These are phyloP conservation scores for Cucumis cinereus DNA, from an alignment of 306 rosid genomes.

Conservation along the genomic window DNA sequence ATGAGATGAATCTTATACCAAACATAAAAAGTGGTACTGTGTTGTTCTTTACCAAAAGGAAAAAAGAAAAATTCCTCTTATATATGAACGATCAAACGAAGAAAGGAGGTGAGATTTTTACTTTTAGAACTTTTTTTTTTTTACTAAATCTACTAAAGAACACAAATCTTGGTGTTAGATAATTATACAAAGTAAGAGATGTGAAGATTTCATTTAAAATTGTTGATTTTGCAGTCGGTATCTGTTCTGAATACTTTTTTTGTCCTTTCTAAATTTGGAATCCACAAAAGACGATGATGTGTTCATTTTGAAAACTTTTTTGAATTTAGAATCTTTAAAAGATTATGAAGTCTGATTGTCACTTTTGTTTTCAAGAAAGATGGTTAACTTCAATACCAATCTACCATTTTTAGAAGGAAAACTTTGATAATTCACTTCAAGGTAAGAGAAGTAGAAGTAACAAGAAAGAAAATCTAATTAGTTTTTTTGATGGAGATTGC, in stretches of 20 bases:
- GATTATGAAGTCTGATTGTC: neutral
- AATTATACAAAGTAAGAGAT: neutral
- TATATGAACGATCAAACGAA: neutral
- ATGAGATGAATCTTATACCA: neutral
- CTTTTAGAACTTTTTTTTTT: neutral
- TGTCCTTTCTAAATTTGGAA: neutral
- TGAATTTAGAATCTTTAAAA: neutral
- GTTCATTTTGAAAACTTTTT: neutral
- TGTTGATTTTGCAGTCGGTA: neutral
- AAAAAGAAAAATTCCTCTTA: neutral
- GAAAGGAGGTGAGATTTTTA: neutral
- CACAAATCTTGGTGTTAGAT: neutral
- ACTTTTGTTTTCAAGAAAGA: neutral
- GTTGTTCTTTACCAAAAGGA: neutral
- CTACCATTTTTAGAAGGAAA: neutral
- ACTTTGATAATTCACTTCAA: neutral
- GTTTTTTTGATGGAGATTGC: neutral
- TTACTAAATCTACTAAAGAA: neutral
- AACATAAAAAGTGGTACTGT: neutral
- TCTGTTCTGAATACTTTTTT: neutral
- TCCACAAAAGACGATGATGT: neutral
- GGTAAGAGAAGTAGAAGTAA: neutral
- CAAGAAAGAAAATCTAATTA: neutral
- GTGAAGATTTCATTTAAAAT: neutral
- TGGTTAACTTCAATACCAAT: neutral